phyloP scores from a whole-genome alignment of 2,329 filamentous ascomycete genomes.

The Xylariales sp. region DNA sequence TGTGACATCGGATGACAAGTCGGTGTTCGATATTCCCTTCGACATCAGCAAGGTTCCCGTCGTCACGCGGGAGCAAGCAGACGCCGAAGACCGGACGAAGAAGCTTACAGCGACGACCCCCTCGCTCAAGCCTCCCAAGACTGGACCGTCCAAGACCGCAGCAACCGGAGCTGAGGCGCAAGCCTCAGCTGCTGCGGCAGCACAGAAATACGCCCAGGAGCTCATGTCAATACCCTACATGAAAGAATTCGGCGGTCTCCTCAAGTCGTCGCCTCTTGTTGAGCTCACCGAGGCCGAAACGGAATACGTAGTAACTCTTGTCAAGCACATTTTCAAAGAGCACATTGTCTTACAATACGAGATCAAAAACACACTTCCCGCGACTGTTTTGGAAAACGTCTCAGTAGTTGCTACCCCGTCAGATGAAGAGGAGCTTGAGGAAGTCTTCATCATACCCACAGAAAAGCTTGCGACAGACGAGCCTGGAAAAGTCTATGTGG shows the following conservation, averaged over 20 bases:
- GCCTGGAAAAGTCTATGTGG: constrained; percentile 93
- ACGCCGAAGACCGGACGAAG: constrained; percentile 96
- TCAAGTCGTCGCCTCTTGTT: constrained; percentile 88
- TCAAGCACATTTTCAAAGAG: constrained; percentile 99
- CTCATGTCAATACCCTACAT: constrained; percentile 91
- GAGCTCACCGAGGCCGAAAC: constrained; percentile 97
- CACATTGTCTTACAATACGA: constrained; percentile 96
- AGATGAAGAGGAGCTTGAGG: constrained; percentile 85
- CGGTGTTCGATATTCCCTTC: constrained; percentile 86
- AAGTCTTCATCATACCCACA: constrained; percentile 93
- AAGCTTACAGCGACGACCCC: constrained; percentile 94
- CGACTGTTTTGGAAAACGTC: constrained; percentile 90
- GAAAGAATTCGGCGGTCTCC: constrained; percentile 85
- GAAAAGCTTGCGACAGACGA: constrained; percentile 85
- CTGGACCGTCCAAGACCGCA: constrained; percentile 78
- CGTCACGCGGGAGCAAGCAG: constrained; percentile 93
- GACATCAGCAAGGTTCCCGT: constrained; percentile 91
- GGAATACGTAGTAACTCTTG: constrained; percentile 91
- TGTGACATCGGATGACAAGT: constrained; percentile 90
- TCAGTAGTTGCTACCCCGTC: constrained; percentile 82
- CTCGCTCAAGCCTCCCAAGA: constrained; percentile 91
- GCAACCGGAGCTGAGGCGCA: constrained; percentile 77
- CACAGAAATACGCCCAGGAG: constrained; percentile 90
- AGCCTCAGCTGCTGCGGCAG: constrained; percentile 80
- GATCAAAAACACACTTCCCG: constrained; percentile 95